phyloP scores from a whole-genome alignment of 2,329 filamentous ascomycete species.

The Aspergillus texensis region DNA sequence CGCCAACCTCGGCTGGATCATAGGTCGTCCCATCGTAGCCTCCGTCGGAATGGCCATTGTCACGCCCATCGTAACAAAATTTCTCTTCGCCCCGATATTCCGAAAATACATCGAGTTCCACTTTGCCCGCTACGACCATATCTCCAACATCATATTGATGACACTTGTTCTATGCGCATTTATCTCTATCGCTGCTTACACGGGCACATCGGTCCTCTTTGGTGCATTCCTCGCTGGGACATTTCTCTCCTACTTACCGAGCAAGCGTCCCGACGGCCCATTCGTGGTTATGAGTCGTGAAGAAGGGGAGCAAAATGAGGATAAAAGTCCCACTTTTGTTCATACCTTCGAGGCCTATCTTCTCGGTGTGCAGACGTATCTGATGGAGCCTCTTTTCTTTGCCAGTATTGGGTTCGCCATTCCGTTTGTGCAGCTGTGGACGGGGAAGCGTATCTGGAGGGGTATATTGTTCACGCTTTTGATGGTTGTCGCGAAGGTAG shows the following conservation, averaged over 20 bases:
- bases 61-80: constrained; percentile 42
- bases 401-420: constrained; percentile 37
- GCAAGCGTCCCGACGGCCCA: constrained; percentile 38
- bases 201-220: constrained; percentile 44
- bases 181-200: constrained; percentile 36
- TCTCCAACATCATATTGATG: constrained; percentile 42
- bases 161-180: constrained; percentile 35
- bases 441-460: constrained; percentile 35
- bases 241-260: constrained; percentile 41
- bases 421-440: constrained; percentile 36
- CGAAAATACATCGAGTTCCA: constrained; percentile 37
- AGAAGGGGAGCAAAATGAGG: constrained; percentile 33
- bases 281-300: constrained; percentile 40
- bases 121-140: constrained; percentile 37
- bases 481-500: constrained; percentile 35
- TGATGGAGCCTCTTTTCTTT: constrained; percentile 38
- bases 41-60: constrained; percentile 39
- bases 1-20: constrained; percentile 40
- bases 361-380: constrained; percentile 35
- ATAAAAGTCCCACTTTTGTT: constrained; percentile 42
- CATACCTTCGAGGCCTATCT: constrained; percentile 45
- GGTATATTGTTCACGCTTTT: constrained; percentile 33
- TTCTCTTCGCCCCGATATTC: constrained; percentile 42
- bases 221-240: constrained; percentile 41
- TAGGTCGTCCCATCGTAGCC: constrained; percentile 44